These are phyloP conservation scores for Ceratobasidium sp. DNA, from an alignment of 1,284 basidiomycete genomes.

Conservation along the genomic window DNA sequence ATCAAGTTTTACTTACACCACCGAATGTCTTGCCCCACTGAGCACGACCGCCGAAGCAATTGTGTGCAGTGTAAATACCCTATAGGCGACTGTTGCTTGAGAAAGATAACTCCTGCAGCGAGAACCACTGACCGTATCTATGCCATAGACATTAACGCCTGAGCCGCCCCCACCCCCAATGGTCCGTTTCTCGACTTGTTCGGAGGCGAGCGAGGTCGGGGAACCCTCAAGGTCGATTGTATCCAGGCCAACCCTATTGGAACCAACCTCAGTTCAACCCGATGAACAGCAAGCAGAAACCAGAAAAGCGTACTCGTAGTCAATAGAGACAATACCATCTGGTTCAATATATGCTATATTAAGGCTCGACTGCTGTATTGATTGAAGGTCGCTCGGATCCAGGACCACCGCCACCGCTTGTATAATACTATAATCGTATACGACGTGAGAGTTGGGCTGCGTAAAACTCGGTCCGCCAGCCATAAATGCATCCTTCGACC, in stretches of 20 bases:
- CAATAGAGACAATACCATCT: slow-evolving; percentile 12
- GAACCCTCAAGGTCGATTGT: no score
- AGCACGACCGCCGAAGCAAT: slow-evolving; percentile 43
- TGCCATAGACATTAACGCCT: slow-evolving; percentile 37
- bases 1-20: background rate
- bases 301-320: no score
- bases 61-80: slow-evolving; percentile 49
- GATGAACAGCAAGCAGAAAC: no score
- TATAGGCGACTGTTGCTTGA: background rate
- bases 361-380: slow-evolving; percentile 14
- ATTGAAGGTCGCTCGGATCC: slow-evolving; percentile 19
- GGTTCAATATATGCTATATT: slow-evolving; percentile 30
- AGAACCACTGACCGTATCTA: slow-evolving; percentile 19
- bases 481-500: slow-evolving; percentile 3
- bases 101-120: background rate
- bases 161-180: background rate
- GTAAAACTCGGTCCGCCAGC: slow-evolving; percentile 3
- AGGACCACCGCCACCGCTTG: background rate
- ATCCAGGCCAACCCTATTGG: no score
- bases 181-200: no score
- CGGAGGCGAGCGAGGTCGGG: no score
- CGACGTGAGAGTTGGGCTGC: background rate
- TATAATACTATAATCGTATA: background rate
- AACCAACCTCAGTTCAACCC: no score
- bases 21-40: slow-evolving; percentile 42